A percentile compares a stretch with the other conserved stretches of the same genome.
Conservation (phyloP, 495 filamentous ascomycete genomes). For the Bathelium albidoporum region DNA sequence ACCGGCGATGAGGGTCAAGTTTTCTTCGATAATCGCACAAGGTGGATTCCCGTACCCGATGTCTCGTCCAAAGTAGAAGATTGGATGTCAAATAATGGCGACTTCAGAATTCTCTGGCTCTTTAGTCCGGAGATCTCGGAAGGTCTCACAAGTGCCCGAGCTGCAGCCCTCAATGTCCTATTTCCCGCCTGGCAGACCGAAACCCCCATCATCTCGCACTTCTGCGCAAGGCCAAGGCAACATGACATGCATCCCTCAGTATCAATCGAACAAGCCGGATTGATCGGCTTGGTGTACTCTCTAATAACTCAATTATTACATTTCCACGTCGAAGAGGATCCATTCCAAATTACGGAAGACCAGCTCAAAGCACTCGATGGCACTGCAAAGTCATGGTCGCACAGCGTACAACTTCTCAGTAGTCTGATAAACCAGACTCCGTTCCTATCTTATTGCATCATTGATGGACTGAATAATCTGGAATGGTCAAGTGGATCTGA, state of each 20-base stretch:
- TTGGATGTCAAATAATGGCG: background rate
- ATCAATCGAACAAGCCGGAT: background rate
- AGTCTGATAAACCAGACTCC: background rate
- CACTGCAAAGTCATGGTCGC: background rate
- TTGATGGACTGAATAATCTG: background rate
- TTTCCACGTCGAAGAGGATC: background rate
- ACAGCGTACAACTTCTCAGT: background rate
- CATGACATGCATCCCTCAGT: background rate
- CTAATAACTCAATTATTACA: background rate
- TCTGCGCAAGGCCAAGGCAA: background rate
- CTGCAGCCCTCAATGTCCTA: background rate
- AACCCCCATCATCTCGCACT: background rate
- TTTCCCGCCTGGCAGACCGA: background rate
- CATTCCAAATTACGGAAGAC: background rate
- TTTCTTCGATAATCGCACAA: background rate
- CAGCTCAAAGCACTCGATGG: background rate
- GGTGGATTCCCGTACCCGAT: background rate
- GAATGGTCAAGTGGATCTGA: background rate
- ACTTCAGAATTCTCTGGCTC: background rate
- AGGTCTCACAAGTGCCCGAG: background rate
- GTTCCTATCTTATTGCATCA: background rate
- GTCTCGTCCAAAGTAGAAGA: background rate
- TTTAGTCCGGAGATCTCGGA: background rate
- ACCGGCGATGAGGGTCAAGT: background rate
- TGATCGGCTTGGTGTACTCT: background rate